These are phyloP conservation scores for Labyrinthula sp. DNA, from an alignment of 352 stramenopile genomes.

Conservation along the genomic window DNA sequence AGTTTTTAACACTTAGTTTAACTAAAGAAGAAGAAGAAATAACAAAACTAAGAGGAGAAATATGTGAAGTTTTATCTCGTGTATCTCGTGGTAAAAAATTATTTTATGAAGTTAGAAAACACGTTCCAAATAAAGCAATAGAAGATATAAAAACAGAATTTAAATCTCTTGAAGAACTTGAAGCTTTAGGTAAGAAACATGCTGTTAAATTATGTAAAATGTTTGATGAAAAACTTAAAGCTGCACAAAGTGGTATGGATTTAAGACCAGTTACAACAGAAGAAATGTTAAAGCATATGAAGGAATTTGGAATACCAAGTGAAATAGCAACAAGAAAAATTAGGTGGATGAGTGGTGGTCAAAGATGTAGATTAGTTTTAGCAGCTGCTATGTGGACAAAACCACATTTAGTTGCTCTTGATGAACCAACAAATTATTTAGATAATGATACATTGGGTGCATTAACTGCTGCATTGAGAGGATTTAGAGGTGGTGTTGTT, in stretches of 20 bases:
- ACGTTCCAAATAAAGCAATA: slow-evolving; percentile 9
- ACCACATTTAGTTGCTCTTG: slow-evolving; percentile 63
- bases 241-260: slow-evolving; percentile 63
- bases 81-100: slow-evolving; percentile 25
- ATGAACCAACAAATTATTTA: slow-evolving; percentile 71
- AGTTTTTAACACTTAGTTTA: slow-evolving; percentile 49
- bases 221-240: slow-evolving; percentile 73
- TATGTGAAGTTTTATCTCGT: slow-evolving; percentile 31
- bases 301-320: slow-evolving; percentile 88
- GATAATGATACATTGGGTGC: slow-evolving; percentile 61
- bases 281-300: slow-evolving; percentile 83
- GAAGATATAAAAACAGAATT: slow-evolving; percentile 15
- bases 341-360: slow-evolving; percentile 74
- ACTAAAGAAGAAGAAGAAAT: slow-evolving; percentile 68
- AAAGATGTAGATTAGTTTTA: slow-evolving; percentile 59
- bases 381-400: slow-evolving; percentile 47
- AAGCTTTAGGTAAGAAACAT: slow-evolving; percentile 11
- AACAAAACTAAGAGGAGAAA: slow-evolving; percentile 75
- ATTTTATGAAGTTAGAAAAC: slow-evolving; percentile 23
- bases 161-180: slow-evolving; percentile 17
- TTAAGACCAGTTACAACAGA: slow-evolving; percentile 71
- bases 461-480: slow-evolving; percentile 74
- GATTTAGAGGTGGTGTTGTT: slow-evolving; percentile 85
- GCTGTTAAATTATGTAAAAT: slow-evolving; percentile 46
- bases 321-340: slow-evolving; percentile 78